Base-by-base conservation (phyloP, 129 eudicot genomes). In the Lactuca sativa region DNA sequence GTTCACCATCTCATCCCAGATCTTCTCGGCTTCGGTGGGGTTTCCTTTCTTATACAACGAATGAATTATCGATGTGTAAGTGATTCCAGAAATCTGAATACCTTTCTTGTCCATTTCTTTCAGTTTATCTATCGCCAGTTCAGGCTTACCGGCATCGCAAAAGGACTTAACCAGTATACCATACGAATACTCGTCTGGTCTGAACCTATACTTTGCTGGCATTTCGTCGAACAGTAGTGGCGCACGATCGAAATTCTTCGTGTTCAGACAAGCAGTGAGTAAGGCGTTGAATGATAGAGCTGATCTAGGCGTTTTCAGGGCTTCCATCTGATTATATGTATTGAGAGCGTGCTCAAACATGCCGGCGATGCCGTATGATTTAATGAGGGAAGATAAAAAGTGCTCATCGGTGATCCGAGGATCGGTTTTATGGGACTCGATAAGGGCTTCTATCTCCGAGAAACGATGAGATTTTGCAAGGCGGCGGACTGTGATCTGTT, bases 321-420 rank as follows among this genome's bases (percentile, higher is more conserved):
- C 60, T 17, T 86, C 91, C 95, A 93, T 93, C 25, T 86, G 82
- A 34, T 80, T 44, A 43, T 83, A 93, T 3, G 95, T 89, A 1
- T 71, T 74, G 62, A 86, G 77, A 25, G 98, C 96, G 4, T 87
- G 82, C 36, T 83, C 85, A 43, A 82, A 85, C 98, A 93, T 93
- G 12, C 96, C 96, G 0, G 87, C 98, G 33, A 74, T 43, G 7
- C 98, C 96, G 58, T 93, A 93, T 0, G 92, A 93, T 67, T 86
- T 76, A 33, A 93, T 89, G 40, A 93, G 83, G 15, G 92, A 77
- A 0, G 90, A 81, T 3, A 93, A 38, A 41, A 74, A 93, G n/a
- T 76, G 81, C 57, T 93, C 97, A 9, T 85, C 76, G 6, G 79
- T 85, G 48, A 89, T 75, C 47, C 89, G 81, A 57, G 95, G 88